Conservation (phyloP, 768 basidiomycete species). For the Aureoboletus auriporus region DNA sequence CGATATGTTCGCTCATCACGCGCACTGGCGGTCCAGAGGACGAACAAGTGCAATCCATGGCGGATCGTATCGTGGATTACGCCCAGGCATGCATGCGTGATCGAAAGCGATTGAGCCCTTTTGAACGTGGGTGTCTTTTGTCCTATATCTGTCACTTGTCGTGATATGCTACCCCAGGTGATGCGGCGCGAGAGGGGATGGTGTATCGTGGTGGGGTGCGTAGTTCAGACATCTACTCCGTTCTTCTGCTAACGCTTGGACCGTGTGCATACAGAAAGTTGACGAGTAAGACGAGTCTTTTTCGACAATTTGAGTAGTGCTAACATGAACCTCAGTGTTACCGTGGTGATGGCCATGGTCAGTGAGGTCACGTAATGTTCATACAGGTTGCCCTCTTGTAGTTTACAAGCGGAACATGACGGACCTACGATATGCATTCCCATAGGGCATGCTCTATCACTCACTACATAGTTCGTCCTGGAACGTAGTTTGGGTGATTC, state of each 20-base stretch:
- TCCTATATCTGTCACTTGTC: slow-evolving; percentile 1
- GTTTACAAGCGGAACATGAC: no score
- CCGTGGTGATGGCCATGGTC: slow-evolving; percentile 64
- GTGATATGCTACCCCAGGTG: slow-evolving; percentile 36
- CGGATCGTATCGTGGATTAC: slow-evolving; percentile 69
- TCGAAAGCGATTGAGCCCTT: slow-evolving; percentile 63
- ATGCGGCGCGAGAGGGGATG: slow-evolving; percentile 63
- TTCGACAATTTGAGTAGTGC: neutral
- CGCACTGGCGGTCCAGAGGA: slow-evolving; percentile 55
- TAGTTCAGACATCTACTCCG: slow-evolving; percentile 17
- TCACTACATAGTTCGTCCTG: neutral
- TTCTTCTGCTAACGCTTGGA: slow-evolving; percentile 4
- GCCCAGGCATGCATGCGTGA: slow-evolving; percentile 68
- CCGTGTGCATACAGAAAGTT: slow-evolving; percentile 51
- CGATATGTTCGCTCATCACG: slow-evolving; percentile 65
- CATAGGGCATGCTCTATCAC: neutral
- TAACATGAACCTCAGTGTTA: slow-evolving; percentile 47
- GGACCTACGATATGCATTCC: neutral
- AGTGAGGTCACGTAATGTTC: slow-evolving; percentile 49
- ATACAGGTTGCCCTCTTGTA: neutral
- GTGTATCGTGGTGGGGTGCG: slow-evolving; percentile 71
- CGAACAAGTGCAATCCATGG: slow-evolving; percentile 62
- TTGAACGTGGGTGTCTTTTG: slow-evolving; percentile 51
- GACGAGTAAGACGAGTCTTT: slow-evolving; percentile 60
- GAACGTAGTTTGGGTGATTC: no score